phyloP scores from a whole-genome alignment of 2,329 filamentous ascomycete species.

The Lecanicillium sp. region DNA sequence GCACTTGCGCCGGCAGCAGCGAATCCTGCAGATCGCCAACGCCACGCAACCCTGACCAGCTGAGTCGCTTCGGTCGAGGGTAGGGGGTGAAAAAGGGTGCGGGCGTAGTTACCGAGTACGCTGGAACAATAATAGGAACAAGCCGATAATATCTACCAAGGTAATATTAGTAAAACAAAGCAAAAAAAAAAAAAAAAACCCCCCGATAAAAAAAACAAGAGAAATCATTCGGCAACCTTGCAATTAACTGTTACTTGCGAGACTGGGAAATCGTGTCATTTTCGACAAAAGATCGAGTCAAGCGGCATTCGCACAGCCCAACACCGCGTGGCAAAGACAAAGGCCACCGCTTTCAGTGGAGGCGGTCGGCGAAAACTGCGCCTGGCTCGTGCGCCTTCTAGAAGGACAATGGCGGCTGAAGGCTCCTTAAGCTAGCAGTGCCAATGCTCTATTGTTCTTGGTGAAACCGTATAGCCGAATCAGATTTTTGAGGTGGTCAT shows the following conservation, averaged over 20 bases:
- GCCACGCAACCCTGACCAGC: slow-evolving; percentile 15
- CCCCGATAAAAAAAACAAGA: neutral
- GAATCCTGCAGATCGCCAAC: slow-evolving; percentile 10
- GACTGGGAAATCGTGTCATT: too few relatives aligned
- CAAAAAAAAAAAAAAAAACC: neutral
- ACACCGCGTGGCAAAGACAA: neutral
- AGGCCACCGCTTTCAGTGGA: too few relatives aligned
- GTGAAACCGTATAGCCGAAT: neutral
- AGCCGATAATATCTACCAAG: neutral
- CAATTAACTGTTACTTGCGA: neutral
- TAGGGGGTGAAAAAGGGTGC: neutral
- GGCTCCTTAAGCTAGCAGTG: neutral
- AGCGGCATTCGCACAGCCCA: too few relatives aligned
- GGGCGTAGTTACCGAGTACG: too few relatives aligned
- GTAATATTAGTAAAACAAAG: neutral
- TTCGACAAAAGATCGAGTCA: too few relatives aligned
- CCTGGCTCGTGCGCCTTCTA: slow-evolving; percentile 12
- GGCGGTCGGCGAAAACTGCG: neutral
- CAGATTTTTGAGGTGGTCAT: neutral
- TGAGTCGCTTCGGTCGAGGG: slow-evolving; percentile 2
- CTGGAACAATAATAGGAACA: neutral
- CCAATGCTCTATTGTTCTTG: neutral
- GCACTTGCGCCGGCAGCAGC: neutral
- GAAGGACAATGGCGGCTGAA: slow-evolving; percentile 8
- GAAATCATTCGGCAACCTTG: neutral